These are phyloP conservation scores for Trametes punicea DNA, from an alignment of 768 basidiomycete genomes.

Conservation along the genomic window DNA sequence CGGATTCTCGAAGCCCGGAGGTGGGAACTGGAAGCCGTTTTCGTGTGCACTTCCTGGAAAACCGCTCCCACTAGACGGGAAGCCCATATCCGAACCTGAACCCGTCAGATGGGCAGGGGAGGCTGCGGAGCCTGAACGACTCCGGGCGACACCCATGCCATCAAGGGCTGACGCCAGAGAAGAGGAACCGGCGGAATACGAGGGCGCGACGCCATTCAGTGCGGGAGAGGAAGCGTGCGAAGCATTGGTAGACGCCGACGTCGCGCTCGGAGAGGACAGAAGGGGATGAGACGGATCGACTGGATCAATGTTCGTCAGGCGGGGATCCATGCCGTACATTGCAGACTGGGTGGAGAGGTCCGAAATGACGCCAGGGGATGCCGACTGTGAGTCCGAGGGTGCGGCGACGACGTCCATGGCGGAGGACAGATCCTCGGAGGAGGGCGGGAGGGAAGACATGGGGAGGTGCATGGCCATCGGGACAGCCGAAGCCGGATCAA, in stretches of 20 bases:
- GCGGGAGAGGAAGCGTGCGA: constrained; percentile 35
- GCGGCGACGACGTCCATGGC: constrained; percentile 26
- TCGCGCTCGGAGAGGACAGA: constrained; percentile 32
- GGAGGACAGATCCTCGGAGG: constrained; percentile 13
- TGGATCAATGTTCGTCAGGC: constrained; percentile 30
- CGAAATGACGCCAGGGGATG: constrained; percentile 39
- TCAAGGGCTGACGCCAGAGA: constrained; percentile 36
- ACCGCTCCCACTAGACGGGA: constrained; percentile 27
- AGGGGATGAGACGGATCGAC: constrained; percentile 28
- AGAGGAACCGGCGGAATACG: constrained; percentile 30
- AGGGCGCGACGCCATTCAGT: constrained; percentile 29
- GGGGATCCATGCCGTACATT: constrained; percentile 37
- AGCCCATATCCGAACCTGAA: constrained; percentile 27
- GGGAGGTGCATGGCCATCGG: constrained; percentile 24
- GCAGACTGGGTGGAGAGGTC: constrained; percentile 38
- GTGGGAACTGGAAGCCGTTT: constrained; percentile 28
- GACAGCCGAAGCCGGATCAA: constrained; percentile 21
- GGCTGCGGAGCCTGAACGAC: constrained; percentile 33
- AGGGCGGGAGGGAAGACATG: constrained; percentile 18
- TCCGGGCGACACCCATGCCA: constrained; percentile 25
- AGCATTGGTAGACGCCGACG: constrained; percentile 31
- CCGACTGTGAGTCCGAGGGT: constrained; percentile 17
- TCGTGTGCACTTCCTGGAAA: constrained; percentile 27
- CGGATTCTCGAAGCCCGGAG: constrained; percentile 24
- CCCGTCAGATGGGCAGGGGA: constrained; percentile 29